Base-by-base conservation (phyloP, 2,329 filamentous ascomycete species). In the Ascochyta viciae-villosae region DNA sequence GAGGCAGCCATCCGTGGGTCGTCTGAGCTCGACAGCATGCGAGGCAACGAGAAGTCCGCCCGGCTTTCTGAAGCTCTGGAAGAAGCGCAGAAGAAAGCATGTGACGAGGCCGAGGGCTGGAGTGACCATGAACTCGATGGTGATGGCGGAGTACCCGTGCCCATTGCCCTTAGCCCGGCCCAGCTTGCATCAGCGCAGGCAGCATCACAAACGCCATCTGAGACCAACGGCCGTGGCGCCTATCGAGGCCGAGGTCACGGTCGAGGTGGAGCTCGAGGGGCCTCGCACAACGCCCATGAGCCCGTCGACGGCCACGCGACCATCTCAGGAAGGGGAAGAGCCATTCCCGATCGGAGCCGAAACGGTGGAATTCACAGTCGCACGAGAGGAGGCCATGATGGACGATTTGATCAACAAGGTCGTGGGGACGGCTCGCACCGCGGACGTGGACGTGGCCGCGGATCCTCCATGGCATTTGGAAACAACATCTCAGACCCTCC, bases 101-200 rank as follows among this genome's bases (percentile, higher is more conserved):
- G 62, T 23, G 68, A 75, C 6, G 74, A 77, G n/a, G 65, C 61
- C 0, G 69, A 74, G 19, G 73, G 74, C 1, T 80, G 77, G 77
- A 74, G 68, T 38, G 68, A 68, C 22, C 41, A 62, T n/a, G 71
- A 71, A n/a, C 66, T 64, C 2, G 68, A 67, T 15, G 73, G 75
- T 12, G 76, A 75, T 57, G 77, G 76, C 6, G 75, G 71, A 16
- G 60, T 23, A 9, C 71, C 72, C 9, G 59, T 70, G 5, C 63
- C 61, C 5, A 63, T 70, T n/a, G 22, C 52, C 6, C 6, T 52
- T 9, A 16, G 16, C 12, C 33, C 48, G 5, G 15, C 37, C 4
- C 37, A 38, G 29, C 31, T 15, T 35, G 50, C 54, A 2, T 19
- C 61, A 9, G 62, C 37, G 12, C 46, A 54, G 10, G 39, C 23